Evolutionary conservation across 208 protist genomes (phyloP).

Genomic region (Acanthamoeba culbertsoni): DNA sequence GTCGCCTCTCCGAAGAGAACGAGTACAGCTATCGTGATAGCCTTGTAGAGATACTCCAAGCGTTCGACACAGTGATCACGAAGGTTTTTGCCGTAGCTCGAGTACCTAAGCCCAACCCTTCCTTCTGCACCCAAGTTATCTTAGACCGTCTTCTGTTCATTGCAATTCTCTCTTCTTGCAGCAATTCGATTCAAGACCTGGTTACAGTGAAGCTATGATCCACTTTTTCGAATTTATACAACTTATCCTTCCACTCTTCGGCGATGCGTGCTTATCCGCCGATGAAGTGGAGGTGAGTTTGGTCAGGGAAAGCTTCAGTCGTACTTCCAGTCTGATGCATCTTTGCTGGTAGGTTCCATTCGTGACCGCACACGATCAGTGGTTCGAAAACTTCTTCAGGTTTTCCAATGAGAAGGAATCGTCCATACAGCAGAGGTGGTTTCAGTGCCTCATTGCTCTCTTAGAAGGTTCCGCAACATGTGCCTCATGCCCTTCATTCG

Average conservation of each 20-base stretch:
- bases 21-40: not conserved
- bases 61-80: not conserved
- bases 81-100: not conserved
- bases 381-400: constrained; percentile 1
- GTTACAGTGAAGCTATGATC: not conserved
- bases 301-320: not conserved
- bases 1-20: too few species aligned
- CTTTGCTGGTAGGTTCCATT: not conserved
- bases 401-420: not conserved
- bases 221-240: constrained; percentile 7
- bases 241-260: not conserved
- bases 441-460: not conserved
- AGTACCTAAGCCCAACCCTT: not conserved
- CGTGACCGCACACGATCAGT: not conserved
- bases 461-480: not conserved
- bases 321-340: not conserved
- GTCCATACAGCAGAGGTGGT: not conserved
- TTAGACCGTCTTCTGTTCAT: not conserved
- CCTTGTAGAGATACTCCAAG: not conserved
- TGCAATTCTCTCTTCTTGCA: not conserved
- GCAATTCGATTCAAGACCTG: not conserved
- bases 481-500: not conserved
- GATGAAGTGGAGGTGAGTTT: not conserved
- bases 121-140: not conserved
- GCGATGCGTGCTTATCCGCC: not conserved